Conservation (phyloP, 108 stramenopile species). For the Skeletonema costatum region DNA sequence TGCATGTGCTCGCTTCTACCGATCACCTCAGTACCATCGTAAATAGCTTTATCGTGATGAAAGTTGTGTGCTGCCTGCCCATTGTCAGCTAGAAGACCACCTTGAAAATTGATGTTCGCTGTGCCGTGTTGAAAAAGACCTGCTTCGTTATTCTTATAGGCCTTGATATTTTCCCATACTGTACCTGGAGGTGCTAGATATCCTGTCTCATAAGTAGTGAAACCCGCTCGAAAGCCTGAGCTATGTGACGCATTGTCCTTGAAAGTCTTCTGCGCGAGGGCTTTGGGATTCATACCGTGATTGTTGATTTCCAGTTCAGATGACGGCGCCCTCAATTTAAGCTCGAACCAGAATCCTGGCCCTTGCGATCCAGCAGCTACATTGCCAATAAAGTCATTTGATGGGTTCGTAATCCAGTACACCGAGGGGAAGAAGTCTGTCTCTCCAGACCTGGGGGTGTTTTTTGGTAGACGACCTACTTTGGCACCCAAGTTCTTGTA, state of each 20-base stretch:
- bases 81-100: constrained; percentile 37
- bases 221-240: background rate
- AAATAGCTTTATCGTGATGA: constrained; percentile 5
- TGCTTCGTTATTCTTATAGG: constrained; percentile 20
- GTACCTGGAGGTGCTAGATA: constrained; percentile 8
- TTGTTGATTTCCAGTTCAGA: constrained; percentile 3
- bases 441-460: background rate
- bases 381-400: constrained; percentile 39
- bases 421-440: constrained; percentile 2
- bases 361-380: constrained; percentile 37
- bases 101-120: constrained; percentile 17
- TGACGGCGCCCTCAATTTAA: constrained; percentile 9
- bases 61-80: constrained; percentile 7
- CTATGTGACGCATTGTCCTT: constrained; percentile 39
- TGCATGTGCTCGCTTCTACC: constrained; percentile 22
- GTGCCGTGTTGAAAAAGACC: constrained; percentile 39
- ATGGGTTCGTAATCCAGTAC: constrained; percentile 49
- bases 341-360: constrained; percentile 35
- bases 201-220: constrained; percentile 31
- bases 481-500: constrained; percentile 38
- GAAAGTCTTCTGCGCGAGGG: constrained; percentile 6
- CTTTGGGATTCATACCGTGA: background rate
- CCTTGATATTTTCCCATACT: constrained; percentile 8
- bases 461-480: background rate
- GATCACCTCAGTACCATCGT: constrained; percentile 27